phyloP scores from a whole-genome alignment of 768 basidiomycete genomes.

The Boletellus sp. region DNA sequence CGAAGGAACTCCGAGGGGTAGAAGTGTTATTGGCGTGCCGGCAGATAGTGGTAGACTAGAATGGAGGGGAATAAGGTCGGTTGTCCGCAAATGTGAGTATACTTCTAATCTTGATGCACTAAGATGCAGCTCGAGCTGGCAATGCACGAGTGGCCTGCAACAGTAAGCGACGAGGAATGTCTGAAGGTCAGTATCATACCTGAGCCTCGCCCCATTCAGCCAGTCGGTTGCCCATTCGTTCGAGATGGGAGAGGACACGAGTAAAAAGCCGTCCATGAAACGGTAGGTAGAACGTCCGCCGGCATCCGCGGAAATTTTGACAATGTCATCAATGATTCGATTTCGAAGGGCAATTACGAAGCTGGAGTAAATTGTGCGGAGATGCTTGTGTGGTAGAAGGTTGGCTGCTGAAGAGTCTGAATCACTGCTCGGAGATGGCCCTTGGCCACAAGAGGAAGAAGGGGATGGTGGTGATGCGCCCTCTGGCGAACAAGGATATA shows the following conservation, averaged over 20 bases:
- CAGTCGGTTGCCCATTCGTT: slow-evolving; percentile 66
- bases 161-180: slow-evolving; percentile 10
- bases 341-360: slow-evolving; percentile 66
- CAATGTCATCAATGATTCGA: slow-evolving; percentile 49
- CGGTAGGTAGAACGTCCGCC: slow-evolving; percentile 41
- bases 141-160: slow-evolving; percentile 57
- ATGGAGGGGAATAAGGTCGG: slow-evolving; percentile 53
- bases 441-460: slow-evolving; percentile 36
- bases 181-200: slow-evolving; percentile 32
- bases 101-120: slow-evolving; percentile 49
- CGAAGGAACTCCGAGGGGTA: slow-evolving; percentile 70
- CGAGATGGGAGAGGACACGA: slow-evolving; percentile 40
- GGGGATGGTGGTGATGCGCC: slow-evolving; percentile 40
- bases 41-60: slow-evolving; percentile 41
- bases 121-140: slow-evolving; percentile 55
- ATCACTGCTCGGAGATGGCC: slow-evolving; percentile 13
- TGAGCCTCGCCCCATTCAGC: slow-evolving; percentile 50
- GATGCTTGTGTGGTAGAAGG: slow-evolving; percentile 45
- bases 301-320: slow-evolving; percentile 36
- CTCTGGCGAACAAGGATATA: slow-evolving; percentile 53
- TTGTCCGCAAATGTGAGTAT: slow-evolving; percentile 58
- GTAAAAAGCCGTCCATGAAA: slow-evolving; percentile 61
- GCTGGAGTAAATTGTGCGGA: slow-evolving; percentile 38
- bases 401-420: slow-evolving; percentile 29
- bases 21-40: slow-evolving; percentile 65